These are phyloP conservation scores for Chondrostereum purpureum DNA, from an alignment of 1,284 basidiomycete species.

Conservation along the genomic window DNA sequence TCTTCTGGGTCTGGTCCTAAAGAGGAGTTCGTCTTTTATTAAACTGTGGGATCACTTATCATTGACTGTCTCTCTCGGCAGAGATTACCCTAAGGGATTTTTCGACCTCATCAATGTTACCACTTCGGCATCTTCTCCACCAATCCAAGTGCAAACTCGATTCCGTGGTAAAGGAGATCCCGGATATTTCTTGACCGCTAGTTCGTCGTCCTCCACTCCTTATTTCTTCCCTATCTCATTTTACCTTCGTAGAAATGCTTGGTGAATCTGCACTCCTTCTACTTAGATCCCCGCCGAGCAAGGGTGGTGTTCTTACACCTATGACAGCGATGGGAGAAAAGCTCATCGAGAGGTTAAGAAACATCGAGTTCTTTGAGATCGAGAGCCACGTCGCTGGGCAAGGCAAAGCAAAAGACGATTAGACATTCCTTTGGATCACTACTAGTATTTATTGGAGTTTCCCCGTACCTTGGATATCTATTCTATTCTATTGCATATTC, in stretches of 20 bases:
- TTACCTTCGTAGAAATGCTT: slow-evolving; percentile 52
- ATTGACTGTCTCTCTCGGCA: no score
- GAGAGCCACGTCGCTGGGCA: slow-evolving; percentile 36
- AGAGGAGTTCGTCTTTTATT: slow-evolving; percentile 46
- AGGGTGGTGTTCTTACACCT: slow-evolving; percentile 77
- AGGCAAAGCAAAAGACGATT: no score
- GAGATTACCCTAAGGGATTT: slow-evolving; percentile 49
- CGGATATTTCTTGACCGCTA: slow-evolving; percentile 65
- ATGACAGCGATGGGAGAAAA: slow-evolving; percentile 71
- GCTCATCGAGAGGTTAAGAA: slow-evolving; percentile 57
- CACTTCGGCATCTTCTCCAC: slow-evolving; percentile 31
- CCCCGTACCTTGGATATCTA: no score
- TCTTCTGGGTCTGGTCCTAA: slow-evolving; percentile 59
- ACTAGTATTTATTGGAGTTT: no score
- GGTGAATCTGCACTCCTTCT: slow-evolving; percentile 71
- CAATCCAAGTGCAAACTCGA: slow-evolving; percentile 54
- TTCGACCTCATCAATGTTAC: slow-evolving; percentile 55
- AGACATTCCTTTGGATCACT: no score
- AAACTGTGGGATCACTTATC: no score
- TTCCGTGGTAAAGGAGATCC: slow-evolving; percentile 70
- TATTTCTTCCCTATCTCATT: not conserved
- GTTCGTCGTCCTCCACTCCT: slow-evolving; percentile 40
- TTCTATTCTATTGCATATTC: no score
- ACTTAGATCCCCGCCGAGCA: slow-evolving; percentile 47
- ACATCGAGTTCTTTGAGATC: slow-evolving; percentile 48